Conservation (phyloP, 345 rosid species). For the Carallia brachiata region DNA sequence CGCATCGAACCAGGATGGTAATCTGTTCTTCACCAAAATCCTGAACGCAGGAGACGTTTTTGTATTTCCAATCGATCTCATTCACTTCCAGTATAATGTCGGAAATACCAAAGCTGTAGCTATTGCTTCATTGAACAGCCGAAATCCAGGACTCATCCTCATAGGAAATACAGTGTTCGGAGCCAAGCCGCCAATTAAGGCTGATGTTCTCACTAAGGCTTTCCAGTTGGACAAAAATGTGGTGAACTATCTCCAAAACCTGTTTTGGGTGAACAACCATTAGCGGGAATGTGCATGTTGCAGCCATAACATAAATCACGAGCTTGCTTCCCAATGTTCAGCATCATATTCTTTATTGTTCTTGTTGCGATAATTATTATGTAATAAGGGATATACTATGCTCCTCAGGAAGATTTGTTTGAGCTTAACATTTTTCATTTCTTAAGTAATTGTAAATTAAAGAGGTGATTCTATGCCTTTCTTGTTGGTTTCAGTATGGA, state of each 20-base stretch:
- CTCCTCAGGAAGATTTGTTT: too few species aligned
- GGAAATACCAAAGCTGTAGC: constrained; percentile 6
- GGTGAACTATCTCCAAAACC: not conserved
- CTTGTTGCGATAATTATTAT: too few species aligned
- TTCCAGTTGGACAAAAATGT: constrained; percentile 8
- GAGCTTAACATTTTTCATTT: too few species aligned
- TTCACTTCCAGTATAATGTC: constrained; percentile 14
- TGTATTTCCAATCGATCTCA: constrained; percentile 16
- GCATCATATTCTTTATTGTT: too few species aligned
- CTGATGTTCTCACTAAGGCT: constrained; percentile 11
- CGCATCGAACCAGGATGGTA: not conserved
- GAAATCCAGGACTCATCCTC: constrained; percentile 11
- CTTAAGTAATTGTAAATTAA: too few species aligned
- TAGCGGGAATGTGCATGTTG: too few species aligned
- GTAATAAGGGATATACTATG: too few species aligned
- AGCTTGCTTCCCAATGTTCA: too few species aligned
- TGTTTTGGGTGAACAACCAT: not conserved
- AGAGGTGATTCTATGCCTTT: too few species aligned
- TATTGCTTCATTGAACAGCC: constrained; percentile 15
- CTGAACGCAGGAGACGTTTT: constrained; percentile 14
- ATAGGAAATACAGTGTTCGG: constrained; percentile 8
- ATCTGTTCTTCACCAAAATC: constrained; percentile 1
- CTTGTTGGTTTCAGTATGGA: too few species aligned
- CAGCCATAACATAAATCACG: not conserved
- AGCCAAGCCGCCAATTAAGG: constrained; percentile 1